Base-by-base conservation (phyloP, 805 yeast species). In the Kluyveromyces lactis region DNA sequence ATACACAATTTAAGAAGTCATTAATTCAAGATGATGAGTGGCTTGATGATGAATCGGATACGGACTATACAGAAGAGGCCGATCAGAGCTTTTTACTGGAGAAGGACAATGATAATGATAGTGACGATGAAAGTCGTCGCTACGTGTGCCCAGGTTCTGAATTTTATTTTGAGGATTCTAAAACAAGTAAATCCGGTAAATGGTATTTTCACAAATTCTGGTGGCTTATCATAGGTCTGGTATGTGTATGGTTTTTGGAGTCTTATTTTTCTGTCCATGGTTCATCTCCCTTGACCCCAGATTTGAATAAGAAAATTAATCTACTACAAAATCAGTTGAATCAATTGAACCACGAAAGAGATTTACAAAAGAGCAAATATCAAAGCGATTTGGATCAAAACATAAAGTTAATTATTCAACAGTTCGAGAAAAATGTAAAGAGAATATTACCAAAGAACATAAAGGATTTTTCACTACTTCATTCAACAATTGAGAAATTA, bases 391-490 rank as follows among this genome's bases (percentile, higher is more conserved):
- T 55, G 17, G 63, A 59, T 37, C 51, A 50, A 34, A 56, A 55
- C 9, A 44, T 59, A 13, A 49, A 54, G 36, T 45, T 54, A 18
- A 51, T 55, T 2, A 51, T 59, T 16, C 42, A 51, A 16, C 59
- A 56, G 42, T 57, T 59, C 40, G 64, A 59, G 32, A 53, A 54
- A 36, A 56, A 55, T 34, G 49, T 59, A 24, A 59, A 51, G 36
- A 51, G 49, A 18, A 31, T 59, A 26, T 26, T 58, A 17, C 63
- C 64, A 4, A 29, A 48, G 12, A 55, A 56, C 39, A 29, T 57
- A 13, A 40, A 49, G 11, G 37, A 34, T 12, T 21, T 34, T 9
- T 34, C 37, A 10, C n/a, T 24, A 21, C 15, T 34, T 6, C 30
- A 34, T 16, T 24, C 37, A 2, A 13, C 37, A 13, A 18, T 34